Evolutionary conservation across 441 rosid genomes (phyloP).

Genomic region (Melastoma candidum): DNA sequence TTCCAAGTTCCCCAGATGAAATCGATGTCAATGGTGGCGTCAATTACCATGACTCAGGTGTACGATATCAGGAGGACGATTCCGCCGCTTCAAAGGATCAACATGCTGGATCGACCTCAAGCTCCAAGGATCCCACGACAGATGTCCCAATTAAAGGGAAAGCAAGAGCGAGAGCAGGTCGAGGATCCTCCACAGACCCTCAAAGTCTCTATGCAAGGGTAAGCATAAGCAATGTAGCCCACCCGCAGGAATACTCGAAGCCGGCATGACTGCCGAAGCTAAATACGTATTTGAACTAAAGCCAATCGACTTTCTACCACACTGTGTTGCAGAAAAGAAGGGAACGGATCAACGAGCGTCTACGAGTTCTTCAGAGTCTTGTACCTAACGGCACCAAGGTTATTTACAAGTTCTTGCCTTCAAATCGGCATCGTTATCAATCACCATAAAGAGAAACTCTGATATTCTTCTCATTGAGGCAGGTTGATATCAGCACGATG

Average conservation of each 20-base stretch:
- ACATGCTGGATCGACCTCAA: background rate
- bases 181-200: constrained; percentile 13
- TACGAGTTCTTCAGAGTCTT: constrained; percentile 9
- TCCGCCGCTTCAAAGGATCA: background rate
- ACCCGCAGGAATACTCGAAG: too few species aligned
- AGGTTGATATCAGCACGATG: constrained; percentile 18
- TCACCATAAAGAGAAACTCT: too few species aligned
- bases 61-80: background rate
- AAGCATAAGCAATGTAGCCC: background rate
- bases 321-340: constrained; percentile 7
- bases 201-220: constrained; percentile 17
- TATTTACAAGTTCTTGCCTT: background rate
- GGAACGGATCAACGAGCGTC: constrained; percentile 12
- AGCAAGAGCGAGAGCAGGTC: constrained; percentile 8
- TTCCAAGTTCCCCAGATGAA: too few species aligned
- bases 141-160: background rate
- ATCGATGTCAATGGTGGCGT: too few species aligned
- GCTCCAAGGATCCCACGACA: constrained; percentile 1
- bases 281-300: too few species aligned
- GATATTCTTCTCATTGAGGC: background rate
- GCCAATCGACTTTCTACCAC: too few species aligned
- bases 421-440: too few species aligned
- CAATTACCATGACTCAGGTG: too few species aligned
- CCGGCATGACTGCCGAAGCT: too few species aligned
- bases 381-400: constrained; percentile 16